phyloP scores from a whole-genome alignment of 2,329 filamentous ascomycete species.

The Cordyceps cicadae region DNA sequence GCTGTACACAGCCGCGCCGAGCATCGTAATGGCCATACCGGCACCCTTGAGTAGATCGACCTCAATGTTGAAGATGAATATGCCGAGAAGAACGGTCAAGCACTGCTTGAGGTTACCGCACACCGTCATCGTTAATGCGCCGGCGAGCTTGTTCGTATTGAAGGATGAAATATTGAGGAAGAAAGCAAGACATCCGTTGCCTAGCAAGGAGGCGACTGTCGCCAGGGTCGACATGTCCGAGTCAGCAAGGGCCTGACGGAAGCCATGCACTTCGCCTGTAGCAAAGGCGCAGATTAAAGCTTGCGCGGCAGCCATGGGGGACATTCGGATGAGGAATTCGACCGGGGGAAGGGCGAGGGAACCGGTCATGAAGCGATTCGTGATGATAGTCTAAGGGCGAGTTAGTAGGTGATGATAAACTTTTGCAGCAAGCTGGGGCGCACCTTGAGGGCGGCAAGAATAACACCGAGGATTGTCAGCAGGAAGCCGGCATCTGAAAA shows the following conservation, averaged over 20 bases:
- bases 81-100: conserved; percentile 46
- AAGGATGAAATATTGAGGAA: conserved; percentile 50
- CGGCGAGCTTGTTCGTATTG: conserved; percentile 49
- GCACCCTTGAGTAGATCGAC: conserved; percentile 46
- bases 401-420: conserved; percentile 14
- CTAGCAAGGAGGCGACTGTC: conserved; percentile 34
- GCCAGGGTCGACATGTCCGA: conserved; percentile 28
- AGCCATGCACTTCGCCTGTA: conserved; percentile 42
- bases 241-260: conserved; percentile 28
- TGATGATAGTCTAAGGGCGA: conserved; percentile 43
- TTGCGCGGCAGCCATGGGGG: conserved; percentile 50
- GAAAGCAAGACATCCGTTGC: conserved; percentile 47
- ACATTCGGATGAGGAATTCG: conserved; percentile 56
- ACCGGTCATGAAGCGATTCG: conserved; percentile 57
- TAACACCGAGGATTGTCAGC: conserved; percentile 44
- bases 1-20: conserved; percentile 50
- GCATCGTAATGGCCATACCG: conserved; percentile 46
- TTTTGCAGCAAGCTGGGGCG: conserved; percentile 5
- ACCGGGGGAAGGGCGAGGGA: conserved; percentile 47
- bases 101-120: conserved; percentile 53
- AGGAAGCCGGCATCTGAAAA: conserved; percentile 50
- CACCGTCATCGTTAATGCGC: conserved; percentile 51
- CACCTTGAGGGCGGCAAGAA: conserved; percentile 48
- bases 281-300: conserved; percentile 43
- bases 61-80: conserved; percentile 42